phyloP scores from a whole-genome alignment of 768 basidiomycete genomes.

The Macrolepiota albuminosa region DNA sequence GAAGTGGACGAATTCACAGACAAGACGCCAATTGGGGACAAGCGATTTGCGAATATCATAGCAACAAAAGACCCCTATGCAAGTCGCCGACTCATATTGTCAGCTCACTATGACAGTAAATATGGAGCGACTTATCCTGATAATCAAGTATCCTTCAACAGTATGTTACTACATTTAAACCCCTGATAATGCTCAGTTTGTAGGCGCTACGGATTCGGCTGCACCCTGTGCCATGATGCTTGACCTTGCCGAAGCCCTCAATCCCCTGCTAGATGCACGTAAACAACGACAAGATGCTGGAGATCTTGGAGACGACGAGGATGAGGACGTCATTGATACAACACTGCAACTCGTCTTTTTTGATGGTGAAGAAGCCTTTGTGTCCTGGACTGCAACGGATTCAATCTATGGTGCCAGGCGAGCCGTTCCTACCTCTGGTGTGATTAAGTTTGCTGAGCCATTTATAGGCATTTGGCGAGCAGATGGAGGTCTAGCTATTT shows the following conservation, averaged over 20 bases:
- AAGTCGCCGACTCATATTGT: conserved; percentile 71
- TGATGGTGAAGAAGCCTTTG: conserved; percentile 97
- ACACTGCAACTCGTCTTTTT: conserved; percentile 94
- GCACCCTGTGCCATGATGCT: conserved; percentile 93
- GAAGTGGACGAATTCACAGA: conserved; percentile 81
- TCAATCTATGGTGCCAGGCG: conserved; percentile 95
- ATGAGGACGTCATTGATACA: conserved; percentile 77
- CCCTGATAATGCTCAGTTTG: conserved; percentile 53
- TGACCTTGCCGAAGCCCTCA: conserved; percentile 82
- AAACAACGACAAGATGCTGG: conserved; percentile 49
- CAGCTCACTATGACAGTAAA: conserved; percentile 95
- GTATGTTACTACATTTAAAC: background rate
- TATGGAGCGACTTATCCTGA: conserved; percentile 67
- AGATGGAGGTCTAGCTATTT: conserved; percentile 76
- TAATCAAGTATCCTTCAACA: conserved; percentile 55
- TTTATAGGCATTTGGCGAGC: conserved; percentile 75
- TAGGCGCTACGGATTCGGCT: conserved; percentile 97
- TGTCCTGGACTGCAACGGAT: conserved; percentile 83
- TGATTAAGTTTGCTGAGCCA: background rate
- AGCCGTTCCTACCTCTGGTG: conserved; percentile 9
- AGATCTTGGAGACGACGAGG: conserved; percentile 38
- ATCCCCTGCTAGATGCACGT: conserved; percentile 63
- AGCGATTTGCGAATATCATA: conserved; percentile 83
- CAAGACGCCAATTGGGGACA: conserved; percentile 76
- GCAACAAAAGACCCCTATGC: conserved; percentile 94